Evolutionary conservation across 2,329 filamentous ascomycete genomes (phyloP).

Genomic region (Cadophora sp.): DNA sequence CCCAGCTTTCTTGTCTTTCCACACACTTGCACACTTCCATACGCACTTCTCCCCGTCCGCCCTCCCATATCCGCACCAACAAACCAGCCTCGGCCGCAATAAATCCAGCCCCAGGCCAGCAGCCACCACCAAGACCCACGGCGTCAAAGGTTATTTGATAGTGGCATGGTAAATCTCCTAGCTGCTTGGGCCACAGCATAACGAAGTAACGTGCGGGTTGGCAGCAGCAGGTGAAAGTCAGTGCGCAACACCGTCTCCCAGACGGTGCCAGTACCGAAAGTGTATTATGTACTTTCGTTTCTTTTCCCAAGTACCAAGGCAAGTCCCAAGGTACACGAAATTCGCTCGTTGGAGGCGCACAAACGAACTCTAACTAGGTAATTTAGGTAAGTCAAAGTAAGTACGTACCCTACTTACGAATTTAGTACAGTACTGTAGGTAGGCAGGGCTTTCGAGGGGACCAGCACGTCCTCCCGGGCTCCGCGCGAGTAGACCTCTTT

Average conservation of each 20-base stretch:
- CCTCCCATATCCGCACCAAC: not conserved
- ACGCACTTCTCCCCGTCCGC: no score
- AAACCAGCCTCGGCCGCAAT: slow-evolving; percentile 3
- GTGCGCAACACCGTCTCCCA: not conserved
- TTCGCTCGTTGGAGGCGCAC: slow-evolving; percentile 10
- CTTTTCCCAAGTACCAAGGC: no score
- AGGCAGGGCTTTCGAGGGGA: not conserved
- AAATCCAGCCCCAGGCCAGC: not conserved
- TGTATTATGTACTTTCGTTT: slow-evolving; percentile 6
- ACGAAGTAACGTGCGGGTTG: not conserved
- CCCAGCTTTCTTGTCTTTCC: no score
- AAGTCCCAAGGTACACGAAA: not conserved
- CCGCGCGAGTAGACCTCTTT: slow-evolving; percentile 26
- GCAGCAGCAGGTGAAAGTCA: slow-evolving; percentile 5
- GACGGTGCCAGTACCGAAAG: slow-evolving; percentile 9
- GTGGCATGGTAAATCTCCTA: slow-evolving; percentile 18
- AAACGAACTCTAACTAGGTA: not conserved
- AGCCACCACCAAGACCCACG: not conserved
- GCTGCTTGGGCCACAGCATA: slow-evolving; percentile 2
- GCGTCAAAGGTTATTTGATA: slow-evolving; percentile 17
- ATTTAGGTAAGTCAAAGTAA: no score
- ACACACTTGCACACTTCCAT: no score
- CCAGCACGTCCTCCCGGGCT: slow-evolving; percentile 29
- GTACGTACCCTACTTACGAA: no score
- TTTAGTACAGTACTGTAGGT: no score